Evolutionary conservation across 768 basidiomycete genomes (phyloP), one percentile per base, ranked within the genome.

Genomic region (Boletus huronensis): DNA sequence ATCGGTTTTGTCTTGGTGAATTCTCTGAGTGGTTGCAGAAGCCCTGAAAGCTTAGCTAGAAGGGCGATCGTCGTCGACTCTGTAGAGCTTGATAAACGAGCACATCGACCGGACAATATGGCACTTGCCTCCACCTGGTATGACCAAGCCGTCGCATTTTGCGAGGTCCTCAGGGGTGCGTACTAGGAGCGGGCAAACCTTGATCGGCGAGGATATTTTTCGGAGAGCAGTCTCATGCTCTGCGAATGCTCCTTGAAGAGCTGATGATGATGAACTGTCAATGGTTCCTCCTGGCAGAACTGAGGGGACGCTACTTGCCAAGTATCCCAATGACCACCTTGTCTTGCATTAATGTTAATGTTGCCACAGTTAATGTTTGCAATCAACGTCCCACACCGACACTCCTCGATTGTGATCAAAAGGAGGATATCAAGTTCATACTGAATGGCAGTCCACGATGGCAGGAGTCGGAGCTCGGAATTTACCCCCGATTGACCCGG

Each of bases 41-140:
- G 79, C 0, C 91, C 91, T 0, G 86, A 80, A 28, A 85, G 78
- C 50, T 79, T 79, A 28, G 84, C 90, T 19, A 88, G 77, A 46
- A 90, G 78, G 1, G 85, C 90, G 56, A 98, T 98, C 3, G 94
- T 92, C 6, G 96, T 98, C 5, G 90, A 93, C 74, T 98, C 96
- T 89, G 60, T 2, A 8, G 39, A 40, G 25, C 1, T 39, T 62
- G 17, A 58, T 38, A 45, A 40, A 35, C 7, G 21, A 17, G 44
- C 21, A 38, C 2, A 26, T n/a, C 10, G 16, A 28, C 26, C 40
- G 28, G 40, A 52, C 29, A 13, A 52, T 21, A 31, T 29, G 14
- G 34, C 10, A 68, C 77, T 50, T 50, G 82, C 88, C 88, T 74
- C 96, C 96, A 7, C 95, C 96, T 11, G 96, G 96, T 58, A 98